A percentile compares a stretch with the other conserved stretches of the same genome.
Conservation (phyloP, 768 basidiomycete species). For the Crepidotus variabilis region DNA sequence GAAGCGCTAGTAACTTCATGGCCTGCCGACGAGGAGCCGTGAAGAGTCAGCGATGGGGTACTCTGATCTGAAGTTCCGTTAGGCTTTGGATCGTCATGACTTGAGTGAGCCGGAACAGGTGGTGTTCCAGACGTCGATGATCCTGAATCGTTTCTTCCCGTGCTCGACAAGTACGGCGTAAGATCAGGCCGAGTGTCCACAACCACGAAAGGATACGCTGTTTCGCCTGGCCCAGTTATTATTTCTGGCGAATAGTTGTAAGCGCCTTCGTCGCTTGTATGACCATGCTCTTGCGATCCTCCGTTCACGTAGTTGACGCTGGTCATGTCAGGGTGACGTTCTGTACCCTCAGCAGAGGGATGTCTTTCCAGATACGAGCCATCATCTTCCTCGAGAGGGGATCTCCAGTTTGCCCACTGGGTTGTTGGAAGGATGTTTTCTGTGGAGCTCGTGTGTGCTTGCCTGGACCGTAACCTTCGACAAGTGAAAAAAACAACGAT, state of each 20-base stretch:
- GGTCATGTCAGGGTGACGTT: neutral
- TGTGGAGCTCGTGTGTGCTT: neutral
- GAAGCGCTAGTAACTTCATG: neutral
- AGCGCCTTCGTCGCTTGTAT: neutral
- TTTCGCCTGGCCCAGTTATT: neutral
- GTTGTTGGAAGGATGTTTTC: neutral
- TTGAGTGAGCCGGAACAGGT: no score
- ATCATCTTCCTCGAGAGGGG: constrained; percentile 4
- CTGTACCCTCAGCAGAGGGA: neutral
- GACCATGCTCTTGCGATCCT: constrained; percentile 12
- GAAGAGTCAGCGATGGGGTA: neutral
- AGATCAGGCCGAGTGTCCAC: neutral
- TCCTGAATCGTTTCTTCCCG: neutral
- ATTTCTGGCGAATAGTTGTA: neutral
- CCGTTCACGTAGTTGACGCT: neutral
- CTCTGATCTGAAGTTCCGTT: neutral
- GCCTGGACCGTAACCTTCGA: neutral
- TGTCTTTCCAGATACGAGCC: neutral
- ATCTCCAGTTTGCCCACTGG: neutral
- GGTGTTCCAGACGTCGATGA: no score
- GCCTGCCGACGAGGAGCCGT: neutral
- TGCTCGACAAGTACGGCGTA: neutral
- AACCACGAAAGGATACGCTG: neutral
- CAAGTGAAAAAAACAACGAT: neutral
- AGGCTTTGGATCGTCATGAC: no score